phyloP scores from a whole-genome alignment of 305 asterid species.

The Plantago coronopus region DNA sequence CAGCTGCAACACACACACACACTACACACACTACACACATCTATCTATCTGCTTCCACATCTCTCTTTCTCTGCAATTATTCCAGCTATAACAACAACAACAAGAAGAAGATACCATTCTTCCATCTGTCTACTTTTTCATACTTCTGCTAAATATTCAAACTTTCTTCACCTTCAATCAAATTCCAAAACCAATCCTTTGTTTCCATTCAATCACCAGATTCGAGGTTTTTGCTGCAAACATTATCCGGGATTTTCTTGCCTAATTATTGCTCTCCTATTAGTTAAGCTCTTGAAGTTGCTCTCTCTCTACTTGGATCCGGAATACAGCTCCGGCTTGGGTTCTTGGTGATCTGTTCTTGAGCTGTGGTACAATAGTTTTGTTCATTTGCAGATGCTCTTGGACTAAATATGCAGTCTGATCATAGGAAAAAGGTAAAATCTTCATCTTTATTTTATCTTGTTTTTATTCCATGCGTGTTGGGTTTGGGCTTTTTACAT shows the following conservation, averaged over 20 bases:
- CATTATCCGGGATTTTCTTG: background rate
- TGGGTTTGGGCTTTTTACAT: slow-evolving; percentile 11
- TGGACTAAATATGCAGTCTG: slow-evolving; percentile 69
- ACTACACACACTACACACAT: slow-evolving; percentile 11
- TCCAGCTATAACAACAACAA: too few relatives aligned
- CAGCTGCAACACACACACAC: slow-evolving; percentile 16
- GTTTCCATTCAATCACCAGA: slow-evolving; percentile 11
- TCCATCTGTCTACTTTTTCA: background rate
- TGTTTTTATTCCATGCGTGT: background rate
- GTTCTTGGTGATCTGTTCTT: slow-evolving; percentile 34
- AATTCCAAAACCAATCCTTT: slow-evolving; percentile 26
- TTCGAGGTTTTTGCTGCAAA: slow-evolving; percentile 6
- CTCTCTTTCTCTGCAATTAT: slow-evolving; percentile 9
- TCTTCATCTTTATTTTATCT: background rate
- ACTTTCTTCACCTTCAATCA: too few relatives aligned
- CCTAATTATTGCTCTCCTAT: background rate
- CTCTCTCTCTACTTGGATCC: slow-evolving; percentile 33
- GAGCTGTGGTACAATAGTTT: slow-evolving; percentile 19
- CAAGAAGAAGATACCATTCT: background rate
- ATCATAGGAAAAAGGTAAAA: slow-evolving; percentile 79
- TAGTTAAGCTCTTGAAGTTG: slow-evolving; percentile 7
- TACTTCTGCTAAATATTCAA: background rate
- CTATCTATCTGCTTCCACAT: slow-evolving; percentile 1
- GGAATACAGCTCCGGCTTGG: slow-evolving; percentile 24
- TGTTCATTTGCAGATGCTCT: slow-evolving; percentile 44